phyloP scores from a whole-genome alignment of 1,284 basidiomycete genomes.

The Leccinum laetum region DNA sequence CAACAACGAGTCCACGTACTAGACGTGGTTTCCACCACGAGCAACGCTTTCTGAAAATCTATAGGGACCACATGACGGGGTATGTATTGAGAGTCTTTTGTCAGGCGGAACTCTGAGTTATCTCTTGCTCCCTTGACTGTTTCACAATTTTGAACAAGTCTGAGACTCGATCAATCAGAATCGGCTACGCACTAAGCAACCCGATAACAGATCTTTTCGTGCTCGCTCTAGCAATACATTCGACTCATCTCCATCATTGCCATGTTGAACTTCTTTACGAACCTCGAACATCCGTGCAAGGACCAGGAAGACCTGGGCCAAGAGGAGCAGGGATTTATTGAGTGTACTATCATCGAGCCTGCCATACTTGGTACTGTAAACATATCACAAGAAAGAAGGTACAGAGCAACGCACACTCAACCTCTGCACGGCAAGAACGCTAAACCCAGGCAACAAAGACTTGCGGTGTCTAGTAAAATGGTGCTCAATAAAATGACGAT shows the following conservation, averaged over 20 bases:
- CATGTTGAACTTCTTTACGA: slow-evolving; percentile 36
- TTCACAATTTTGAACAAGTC: background rate
- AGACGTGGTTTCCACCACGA: slow-evolving; percentile 43
- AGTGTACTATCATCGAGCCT: slow-evolving; percentile 6
- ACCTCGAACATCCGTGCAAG: slow-evolving; percentile 36
- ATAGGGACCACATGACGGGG: too few relatives aligned
- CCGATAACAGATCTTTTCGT: background rate
- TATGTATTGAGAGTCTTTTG: too few relatives aligned
- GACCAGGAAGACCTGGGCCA: slow-evolving; percentile 42
- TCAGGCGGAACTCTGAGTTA: slow-evolving; percentile 13
- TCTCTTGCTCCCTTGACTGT: slow-evolving; percentile 39
- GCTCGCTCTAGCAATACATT: slow-evolving; percentile 24
- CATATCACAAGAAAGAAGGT: too few relatives aligned
- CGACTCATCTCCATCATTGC: slow-evolving; percentile 44
- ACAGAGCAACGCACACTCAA: too few relatives aligned
- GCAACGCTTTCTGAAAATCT: slow-evolving; percentile 29
- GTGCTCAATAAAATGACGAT: background rate
- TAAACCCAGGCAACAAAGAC: slow-evolving; percentile 11
- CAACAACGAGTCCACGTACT: slow-evolving; percentile 25
- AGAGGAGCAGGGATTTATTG: slow-evolving; percentile 32
- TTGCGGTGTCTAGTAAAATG: slow-evolving; percentile 38
- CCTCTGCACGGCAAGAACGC: slow-evolving; percentile 1
- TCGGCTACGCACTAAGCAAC: slow-evolving; percentile 15
- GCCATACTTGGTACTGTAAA: too few relatives aligned
- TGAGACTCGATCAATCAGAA: background rate